Evolutionary conservation across 2,329 filamentous ascomycete species (phyloP), one percentile per base, ranked within the genome.

Genomic region (Helotiales sp.): DNA sequence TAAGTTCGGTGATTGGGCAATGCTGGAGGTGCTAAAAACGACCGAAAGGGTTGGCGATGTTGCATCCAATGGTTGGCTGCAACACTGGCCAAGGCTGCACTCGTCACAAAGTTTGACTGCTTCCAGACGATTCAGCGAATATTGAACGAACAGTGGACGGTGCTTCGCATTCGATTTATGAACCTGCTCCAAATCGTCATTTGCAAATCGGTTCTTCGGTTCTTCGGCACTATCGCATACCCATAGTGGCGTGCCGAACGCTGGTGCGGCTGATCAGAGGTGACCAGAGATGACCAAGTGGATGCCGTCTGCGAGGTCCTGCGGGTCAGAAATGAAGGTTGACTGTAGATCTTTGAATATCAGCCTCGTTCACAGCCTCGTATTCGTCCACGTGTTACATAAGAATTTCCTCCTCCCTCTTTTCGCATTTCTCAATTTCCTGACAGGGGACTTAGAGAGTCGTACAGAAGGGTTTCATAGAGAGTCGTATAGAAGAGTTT

Each of bases 1-100:
- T 57, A 57, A 57, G 30, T 1, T 57, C 20, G 52, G 30, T 57
- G 52, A 57, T 57, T 57, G 52, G 52, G 28, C 32, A 37, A 24
- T 50, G 26, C 22, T 15, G 47, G 22, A 6, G n/a, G 45, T 55
- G 52, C 30, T 57, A 57, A 57, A 24, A 22, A 24, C 30, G 52
- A 40, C n/a, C 52, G 30, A 22, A n/a, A 34, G 30, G 30, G 17
- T 57, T 57, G 32, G 52, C 32, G 20, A 10, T 24, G 30, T 34
- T 37, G 52, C 52, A 24, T 30, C 30, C 52, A 57, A 40, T 57
- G 30, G 30, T 28, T 55, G 52, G 30, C 52, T 57, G 47, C 47
- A 15, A 30, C 47, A 50, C 47, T 13, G 28, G 11, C 28, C 47
- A 50, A 13, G 47, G 45, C 28, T 50, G 24, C 15, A 50, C 24